Base-by-base conservation (phyloP, 2,329 filamentous ascomycete genomes). In the Fusarium sp. region DNA sequence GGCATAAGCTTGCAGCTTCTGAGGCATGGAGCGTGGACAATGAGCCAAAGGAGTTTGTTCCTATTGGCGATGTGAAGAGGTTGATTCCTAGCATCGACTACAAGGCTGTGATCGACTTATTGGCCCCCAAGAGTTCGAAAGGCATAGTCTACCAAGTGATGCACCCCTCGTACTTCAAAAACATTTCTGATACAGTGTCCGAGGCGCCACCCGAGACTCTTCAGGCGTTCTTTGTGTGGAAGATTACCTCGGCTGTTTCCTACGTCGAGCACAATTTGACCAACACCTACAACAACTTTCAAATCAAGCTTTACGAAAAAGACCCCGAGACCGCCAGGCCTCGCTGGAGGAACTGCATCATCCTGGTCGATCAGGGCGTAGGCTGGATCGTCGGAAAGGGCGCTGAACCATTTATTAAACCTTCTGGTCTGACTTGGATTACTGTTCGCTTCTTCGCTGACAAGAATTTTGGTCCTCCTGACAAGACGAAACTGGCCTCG, bases 381-480 rank as follows among this genome's bases (percentile, higher is more conserved):
- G 31, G 23, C 15, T 70, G 63, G 66, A 37, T 67, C 14, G 7
- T 49, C 15, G 25, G 17, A 11, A 49, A 21, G 9, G 4, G n/a
- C 13, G 6, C 25, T 20, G 51, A 31, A 9, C 6, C 6, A 14
- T 11, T 23, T 4, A 29, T 58, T 4, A 42, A 42, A 7, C 56
- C 59, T 9, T 43, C 49, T 21, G 84, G 85, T 7, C 75, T 92
- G 21, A 85, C 85, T 4, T 92, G 90, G 89, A 89, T 91, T 47
- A 78, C 91, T 17, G 90, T 88, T 72, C 86, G 89, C 21, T 92
- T 92, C 79, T 93, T 89, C 66, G 83, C 92, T 3, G 85, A 92
- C 63, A 87, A 87, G 47, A 84, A 89, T 2, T 93, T 92, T 71
- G 87, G 88, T 0, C 83, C 88, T 0, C 83, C 88, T 14, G 84